phyloP scores from a whole-genome alignment of 768 basidiomycete genomes.

The Tulasnella sp. region DNA sequence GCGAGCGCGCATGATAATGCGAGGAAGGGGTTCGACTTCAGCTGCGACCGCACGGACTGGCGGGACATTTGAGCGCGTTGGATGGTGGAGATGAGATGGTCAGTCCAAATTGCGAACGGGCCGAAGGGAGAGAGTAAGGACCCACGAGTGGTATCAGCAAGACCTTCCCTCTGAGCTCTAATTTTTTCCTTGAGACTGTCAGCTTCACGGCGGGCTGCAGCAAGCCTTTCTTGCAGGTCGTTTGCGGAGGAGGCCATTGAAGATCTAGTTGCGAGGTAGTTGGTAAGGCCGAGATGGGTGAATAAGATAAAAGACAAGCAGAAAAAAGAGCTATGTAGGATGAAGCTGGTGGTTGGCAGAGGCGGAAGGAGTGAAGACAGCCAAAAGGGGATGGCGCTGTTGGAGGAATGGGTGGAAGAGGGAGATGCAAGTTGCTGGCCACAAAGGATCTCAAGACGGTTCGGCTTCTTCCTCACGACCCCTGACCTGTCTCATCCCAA shows the following conservation, averaged over 20 bases:
- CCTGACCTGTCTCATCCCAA: not conserved
- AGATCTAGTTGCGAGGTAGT: too few relatives aligned
- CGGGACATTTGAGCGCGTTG: not conserved
- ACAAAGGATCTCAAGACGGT: constrained; percentile 2
- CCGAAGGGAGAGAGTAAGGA: constrained; percentile 34
- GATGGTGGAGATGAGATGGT: not conserved
- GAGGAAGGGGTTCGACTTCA: constrained; percentile 91
- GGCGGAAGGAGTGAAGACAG: not conserved
- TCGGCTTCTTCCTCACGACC: not conserved
- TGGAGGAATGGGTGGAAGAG: not conserved
- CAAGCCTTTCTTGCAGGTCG: constrained; percentile 53
- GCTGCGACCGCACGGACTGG: constrained; percentile 97
- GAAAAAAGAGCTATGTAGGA: not conserved
- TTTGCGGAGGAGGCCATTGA: constrained; percentile 13
- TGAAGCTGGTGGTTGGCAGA: not conserved
- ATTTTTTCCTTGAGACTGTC: constrained; percentile 99
- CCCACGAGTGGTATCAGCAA: constrained; percentile 96
- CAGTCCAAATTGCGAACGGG: constrained; percentile 14
- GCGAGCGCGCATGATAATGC: constrained; percentile 94
- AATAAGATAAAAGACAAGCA: constrained; percentile 3
- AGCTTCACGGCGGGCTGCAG: constrained; percentile 93
- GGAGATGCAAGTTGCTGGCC: not conserved
- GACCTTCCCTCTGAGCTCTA: constrained; percentile 89
- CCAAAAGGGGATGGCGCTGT: not conserved
- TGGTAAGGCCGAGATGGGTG: not conserved